These are phyloP conservation scores for Globisporangium heterothallicum DNA, from an alignment of 352 stramenopile species.

Conservation along the genomic window DNA sequence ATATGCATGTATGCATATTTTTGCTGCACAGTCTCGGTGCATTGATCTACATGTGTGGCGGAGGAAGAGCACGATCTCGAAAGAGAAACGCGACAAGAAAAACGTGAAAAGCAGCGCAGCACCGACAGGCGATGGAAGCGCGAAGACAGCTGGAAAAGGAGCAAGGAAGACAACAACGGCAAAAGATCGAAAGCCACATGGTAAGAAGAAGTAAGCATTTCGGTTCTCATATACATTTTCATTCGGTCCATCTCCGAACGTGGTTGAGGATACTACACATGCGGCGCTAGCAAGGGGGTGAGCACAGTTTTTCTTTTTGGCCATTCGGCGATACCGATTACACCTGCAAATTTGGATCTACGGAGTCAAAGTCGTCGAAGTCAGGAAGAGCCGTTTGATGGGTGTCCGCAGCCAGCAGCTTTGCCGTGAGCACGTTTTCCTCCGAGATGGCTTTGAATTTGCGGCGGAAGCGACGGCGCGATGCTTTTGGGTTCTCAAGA, in stretches of 20 bases:
- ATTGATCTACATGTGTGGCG: too few relatives aligned
- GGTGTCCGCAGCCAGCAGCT: conserved; percentile 11
- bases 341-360: conserved; percentile 1
- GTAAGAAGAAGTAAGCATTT: conserved; percentile 3
- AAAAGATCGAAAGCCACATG: not conserved
- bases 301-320: too few relatives aligned
- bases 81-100: conserved; percentile 2
- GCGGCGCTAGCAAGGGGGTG: too few relatives aligned
- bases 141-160: not conserved
- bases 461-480: conserved; percentile 15
- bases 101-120: not conserved
- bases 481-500: conserved; percentile 14
- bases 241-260: too few relatives aligned
- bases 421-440: conserved; percentile 18
- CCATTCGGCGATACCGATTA: too few relatives aligned
- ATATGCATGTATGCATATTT: not conserved
- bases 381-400: conserved; percentile 3
- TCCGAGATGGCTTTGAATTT: conserved; percentile 20
- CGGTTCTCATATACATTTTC: not conserved
- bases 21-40: too few relatives aligned
- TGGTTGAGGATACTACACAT: too few relatives aligned
- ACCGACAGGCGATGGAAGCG: not conserved
- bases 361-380: conserved; percentile 9
- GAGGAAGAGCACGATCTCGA: not conserved
- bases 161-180: not conserved